phyloP scores from a whole-genome alignment of 768 basidiomycete species.

The Auricularia heimuer region DNA sequence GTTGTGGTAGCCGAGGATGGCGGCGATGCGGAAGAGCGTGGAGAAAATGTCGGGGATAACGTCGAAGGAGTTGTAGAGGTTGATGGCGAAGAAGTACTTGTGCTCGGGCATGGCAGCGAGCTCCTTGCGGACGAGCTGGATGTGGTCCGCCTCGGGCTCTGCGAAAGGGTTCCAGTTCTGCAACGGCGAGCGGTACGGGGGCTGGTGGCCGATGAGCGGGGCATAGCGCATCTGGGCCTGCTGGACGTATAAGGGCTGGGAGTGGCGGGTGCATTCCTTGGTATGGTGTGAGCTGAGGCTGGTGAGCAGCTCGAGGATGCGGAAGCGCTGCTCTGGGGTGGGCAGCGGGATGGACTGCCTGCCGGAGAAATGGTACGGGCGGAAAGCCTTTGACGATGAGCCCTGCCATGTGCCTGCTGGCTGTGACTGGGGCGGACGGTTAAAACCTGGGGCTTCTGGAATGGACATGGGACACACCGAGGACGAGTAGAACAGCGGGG shows the following conservation, averaged over 20 bases:
- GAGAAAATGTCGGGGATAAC: constrained; percentile 95
- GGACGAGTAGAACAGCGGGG: constrained; percentile 23
- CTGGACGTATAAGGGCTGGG: constrained; percentile 75
- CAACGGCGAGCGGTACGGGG: constrained; percentile 51
- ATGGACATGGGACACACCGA: not conserved
- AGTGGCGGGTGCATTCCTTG: constrained; percentile 75
- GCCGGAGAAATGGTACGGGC: constrained; percentile 5
- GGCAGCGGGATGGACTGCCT: constrained; percentile 57
- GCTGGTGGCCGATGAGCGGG: constrained; percentile 69
- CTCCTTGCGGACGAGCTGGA: constrained; percentile 22
- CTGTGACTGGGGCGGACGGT: constrained; percentile 2
- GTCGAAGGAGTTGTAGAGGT: constrained; percentile 99
- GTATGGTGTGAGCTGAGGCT: constrained; percentile 89
- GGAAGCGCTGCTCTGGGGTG: constrained; percentile 70
- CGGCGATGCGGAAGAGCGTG: constrained; percentile 86
- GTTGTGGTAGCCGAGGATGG: constrained; percentile 93
- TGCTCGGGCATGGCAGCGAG: constrained; percentile 41
- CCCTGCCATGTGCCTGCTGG: constrained; percentile 10
- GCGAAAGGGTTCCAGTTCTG: constrained; percentile 30
- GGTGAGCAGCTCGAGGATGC: constrained; percentile 79
- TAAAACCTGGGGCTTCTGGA: not conserved
- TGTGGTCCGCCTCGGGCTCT: constrained; percentile 29
- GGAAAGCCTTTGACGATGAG: constrained; percentile 5
- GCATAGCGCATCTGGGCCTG: constrained; percentile 83
- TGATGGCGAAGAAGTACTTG: constrained; percentile 99